phyloP scores from a whole-genome alignment of 768 basidiomycete species.

The Lepiota brunneoincarnata region DNA sequence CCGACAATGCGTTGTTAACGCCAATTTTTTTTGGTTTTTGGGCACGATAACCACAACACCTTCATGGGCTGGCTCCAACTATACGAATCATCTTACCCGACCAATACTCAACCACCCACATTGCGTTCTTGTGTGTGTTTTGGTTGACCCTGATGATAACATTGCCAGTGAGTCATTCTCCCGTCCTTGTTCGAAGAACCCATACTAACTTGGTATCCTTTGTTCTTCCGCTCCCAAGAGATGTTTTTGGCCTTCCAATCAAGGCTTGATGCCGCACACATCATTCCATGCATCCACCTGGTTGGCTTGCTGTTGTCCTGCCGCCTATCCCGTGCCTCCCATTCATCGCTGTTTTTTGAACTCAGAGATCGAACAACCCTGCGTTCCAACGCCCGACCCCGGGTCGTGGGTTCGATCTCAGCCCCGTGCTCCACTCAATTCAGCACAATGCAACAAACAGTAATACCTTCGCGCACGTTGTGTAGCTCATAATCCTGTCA shows the following conservation, averaged over 20 bases:
- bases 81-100: slow-evolving; percentile 3
- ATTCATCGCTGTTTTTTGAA: background rate
- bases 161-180: slow-evolving; percentile 5
- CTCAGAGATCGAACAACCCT: too few species aligned
- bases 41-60: background rate
- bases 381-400: background rate
- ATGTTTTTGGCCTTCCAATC: slow-evolving; percentile 2
- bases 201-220: slow-evolving; percentile 2
- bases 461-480: too few species aligned
- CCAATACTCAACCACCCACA: slow-evolving; percentile 1
- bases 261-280: background rate
- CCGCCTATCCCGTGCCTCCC: background rate
- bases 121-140: slow-evolving; percentile 9
- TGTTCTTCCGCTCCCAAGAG: background rate
- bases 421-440: too few species aligned
- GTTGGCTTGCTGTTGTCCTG: slow-evolving; percentile 9
- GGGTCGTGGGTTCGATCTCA: background rate
- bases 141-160: background rate
- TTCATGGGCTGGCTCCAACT: slow-evolving; percentile 9
- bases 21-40: background rate
- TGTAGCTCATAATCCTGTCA: too few species aligned
- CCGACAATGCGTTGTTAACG: background rate
- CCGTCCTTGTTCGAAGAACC: background rate
- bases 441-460: too few species aligned
- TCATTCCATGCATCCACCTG: background rate